Conservation (phyloP, 202 grass and related monocot genomes). For the Panicum virgatum region DNA sequence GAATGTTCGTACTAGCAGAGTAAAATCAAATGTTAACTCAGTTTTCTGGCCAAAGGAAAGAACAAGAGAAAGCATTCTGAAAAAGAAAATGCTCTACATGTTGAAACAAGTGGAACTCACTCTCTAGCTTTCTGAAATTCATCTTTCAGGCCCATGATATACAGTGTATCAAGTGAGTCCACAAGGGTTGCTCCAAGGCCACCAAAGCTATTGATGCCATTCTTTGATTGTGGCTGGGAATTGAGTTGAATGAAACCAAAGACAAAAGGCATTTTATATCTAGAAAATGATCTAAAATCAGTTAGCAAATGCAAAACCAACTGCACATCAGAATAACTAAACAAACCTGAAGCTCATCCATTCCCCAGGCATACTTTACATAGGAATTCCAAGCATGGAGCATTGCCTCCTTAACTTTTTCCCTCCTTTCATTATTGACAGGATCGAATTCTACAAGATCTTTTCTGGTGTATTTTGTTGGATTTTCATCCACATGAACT, state of each 20-base stretch:
- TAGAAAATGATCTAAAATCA: conserved; percentile 11
- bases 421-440: conserved; percentile 75
- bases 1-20: conserved; percentile 13
- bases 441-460: conserved; percentile 69
- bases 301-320: conserved; percentile 29
- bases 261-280: background rate
- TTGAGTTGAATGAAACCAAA: conserved; percentile 12
- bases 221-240: conserved; percentile 85
- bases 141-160: conserved; percentile 97
- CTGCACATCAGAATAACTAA: conserved; percentile 32
- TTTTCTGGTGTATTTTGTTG: conserved; percentile 40
- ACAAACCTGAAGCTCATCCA: conserved; percentile 96
- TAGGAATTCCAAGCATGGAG: conserved; percentile 97
- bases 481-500: conserved; percentile 51
- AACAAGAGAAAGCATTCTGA: conserved; percentile 1
- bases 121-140: conserved; percentile 97
- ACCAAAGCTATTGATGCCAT: conserved; percentile 95
- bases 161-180: conserved; percentile 92
- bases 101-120: conserved; percentile 62
- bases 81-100: conserved; percentile 12
- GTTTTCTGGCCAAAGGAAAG: background rate
- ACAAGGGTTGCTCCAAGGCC: conserved; percentile 95
- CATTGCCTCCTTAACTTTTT: conserved; percentile 97
- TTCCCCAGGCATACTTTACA: conserved; percentile 90
- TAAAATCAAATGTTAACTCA: conserved; percentile 24